A percentile compares a stretch with the other conserved stretches of the same genome.
Evolutionary conservation across 2,329 filamentous ascomycete genomes (phyloP).

Genomic region (Ophiostoma populinum): DNA sequence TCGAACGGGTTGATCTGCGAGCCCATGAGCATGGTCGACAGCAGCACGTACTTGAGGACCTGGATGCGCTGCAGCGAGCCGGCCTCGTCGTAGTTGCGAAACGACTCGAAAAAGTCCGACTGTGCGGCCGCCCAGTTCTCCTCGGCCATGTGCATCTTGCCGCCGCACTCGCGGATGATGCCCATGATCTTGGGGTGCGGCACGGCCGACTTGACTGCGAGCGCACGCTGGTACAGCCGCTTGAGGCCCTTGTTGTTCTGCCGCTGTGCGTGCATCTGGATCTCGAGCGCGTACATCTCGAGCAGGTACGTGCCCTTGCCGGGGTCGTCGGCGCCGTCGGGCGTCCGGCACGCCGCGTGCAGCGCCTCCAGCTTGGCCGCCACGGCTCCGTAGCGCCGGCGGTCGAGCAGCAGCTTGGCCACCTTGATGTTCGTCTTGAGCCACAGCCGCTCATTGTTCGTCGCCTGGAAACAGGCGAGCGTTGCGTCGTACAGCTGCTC

Average conservation of each 20-base stretch:
- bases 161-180: conserved; percentile 93
- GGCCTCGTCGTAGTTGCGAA: conserved; percentile 96
- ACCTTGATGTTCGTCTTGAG: conserved; percentile 98
- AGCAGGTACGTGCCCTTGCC: conserved; percentile 93
- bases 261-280: conserved; percentile 95
- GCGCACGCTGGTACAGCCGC: conserved; percentile 73
- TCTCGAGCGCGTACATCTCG: conserved; percentile 92
- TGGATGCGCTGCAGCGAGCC: conserved; percentile 92
- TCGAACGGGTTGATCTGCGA: conserved; percentile 98
- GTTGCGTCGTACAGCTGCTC: conserved; percentile 92
- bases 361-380: conserved; percentile 74
- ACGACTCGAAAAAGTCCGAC: conserved; percentile 96
- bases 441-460: conserved; percentile 94
- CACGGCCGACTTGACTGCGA: conserved; percentile 89
- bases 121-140: conserved; percentile 98
- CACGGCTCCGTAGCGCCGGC: conserved; percentile 69
- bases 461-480: conserved; percentile 85
- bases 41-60: conserved; percentile 88
- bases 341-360: conserved; percentile 71
- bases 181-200: conserved; percentile 99
- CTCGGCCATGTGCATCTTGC: conserved; percentile 99
- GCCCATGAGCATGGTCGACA: conserved; percentile 97
- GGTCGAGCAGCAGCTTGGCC: conserved; percentile 75
- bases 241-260: conserved; percentile 97
- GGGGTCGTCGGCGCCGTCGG: conserved; percentile 77